Percentiles rank a stretch among this genome's conserved stretches.
phyloP scores from a whole-genome alignment of 202 grass and related monocot genomes.

The Elaeis oleifera region DNA sequence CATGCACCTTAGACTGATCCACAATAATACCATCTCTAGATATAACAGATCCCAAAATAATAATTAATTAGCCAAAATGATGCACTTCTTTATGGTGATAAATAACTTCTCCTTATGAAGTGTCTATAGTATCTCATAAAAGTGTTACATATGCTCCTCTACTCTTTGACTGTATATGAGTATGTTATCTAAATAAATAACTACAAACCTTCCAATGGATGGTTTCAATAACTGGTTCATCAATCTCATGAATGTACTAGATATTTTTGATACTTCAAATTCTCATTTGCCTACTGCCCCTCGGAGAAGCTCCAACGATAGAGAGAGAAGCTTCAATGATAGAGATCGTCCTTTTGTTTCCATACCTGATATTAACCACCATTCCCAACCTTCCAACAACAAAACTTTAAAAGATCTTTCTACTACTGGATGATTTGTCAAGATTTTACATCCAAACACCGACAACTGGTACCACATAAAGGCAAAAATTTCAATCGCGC shows the following conservation, averaged over 20 bases:
- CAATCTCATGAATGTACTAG: not conserved
- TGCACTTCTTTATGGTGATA: not conserved
- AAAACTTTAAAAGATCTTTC: too few relatives aligned
- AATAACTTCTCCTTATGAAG: not conserved
- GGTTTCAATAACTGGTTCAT: not conserved
- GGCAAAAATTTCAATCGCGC: too few relatives aligned
- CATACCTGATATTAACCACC: not conserved
- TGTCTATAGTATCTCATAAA: not conserved
- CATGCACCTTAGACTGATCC: not conserved
- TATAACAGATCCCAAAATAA: not conserved
- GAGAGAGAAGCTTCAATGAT: too few relatives aligned
- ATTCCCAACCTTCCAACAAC: not conserved
- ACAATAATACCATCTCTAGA: not conserved
- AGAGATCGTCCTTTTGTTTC: too few relatives aligned
- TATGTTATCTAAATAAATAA: conserved; percentile 2
- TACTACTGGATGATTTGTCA: too few relatives aligned
- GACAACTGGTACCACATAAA: too few relatives aligned
- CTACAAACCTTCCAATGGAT: not conserved
- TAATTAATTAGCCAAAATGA: not conserved
- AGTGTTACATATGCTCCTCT: not conserved
- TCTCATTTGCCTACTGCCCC: too few relatives aligned
- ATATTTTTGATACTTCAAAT: not conserved
- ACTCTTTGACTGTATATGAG: not conserved
- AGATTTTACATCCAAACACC: too few relatives aligned
- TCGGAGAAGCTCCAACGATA: too few relatives aligned